phyloP scores from a whole-genome alignment of 139 green algal genomes.

The Coelastrella sp. region DNA sequence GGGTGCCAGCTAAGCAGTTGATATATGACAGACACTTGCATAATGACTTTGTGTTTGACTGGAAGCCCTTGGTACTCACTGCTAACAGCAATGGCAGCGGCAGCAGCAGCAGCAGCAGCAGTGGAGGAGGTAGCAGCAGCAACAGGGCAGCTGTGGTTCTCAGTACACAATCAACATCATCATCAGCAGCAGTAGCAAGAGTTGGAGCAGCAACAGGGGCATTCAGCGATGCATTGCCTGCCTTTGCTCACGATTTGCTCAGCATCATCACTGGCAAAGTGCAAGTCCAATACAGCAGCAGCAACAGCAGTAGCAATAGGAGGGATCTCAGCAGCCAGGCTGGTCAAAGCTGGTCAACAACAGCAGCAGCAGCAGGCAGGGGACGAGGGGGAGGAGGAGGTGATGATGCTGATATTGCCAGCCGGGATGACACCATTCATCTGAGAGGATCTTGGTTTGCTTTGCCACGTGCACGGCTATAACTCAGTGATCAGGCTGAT shows the following conservation, averaged over 20 bases:
- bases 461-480: background rate
- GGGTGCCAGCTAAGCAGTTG: conserved; percentile 33
- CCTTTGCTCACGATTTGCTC: conserved; percentile 17
- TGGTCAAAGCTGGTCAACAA: background rate
- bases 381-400: no score
- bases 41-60: conserved; percentile 43
- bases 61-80: background rate
- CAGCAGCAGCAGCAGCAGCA: background rate
- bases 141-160: background rate
- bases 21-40: conserved; percentile 34
- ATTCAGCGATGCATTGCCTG: background rate
- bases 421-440: background rate
- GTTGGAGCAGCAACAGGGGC: background rate
- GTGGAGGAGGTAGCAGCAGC: background rate
- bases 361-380: background rate
- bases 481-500: no score
- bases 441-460: background rate
- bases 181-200: background rate
- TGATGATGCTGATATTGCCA: background rate
- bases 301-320: background rate
- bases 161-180: no score
- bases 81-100: background rate
- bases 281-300: background rate
- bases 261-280: conserved; percentile 5
- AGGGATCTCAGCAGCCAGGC: background rate